Conservation (phyloP, 148 eudicot species). For the Spergularia marina region DNA sequence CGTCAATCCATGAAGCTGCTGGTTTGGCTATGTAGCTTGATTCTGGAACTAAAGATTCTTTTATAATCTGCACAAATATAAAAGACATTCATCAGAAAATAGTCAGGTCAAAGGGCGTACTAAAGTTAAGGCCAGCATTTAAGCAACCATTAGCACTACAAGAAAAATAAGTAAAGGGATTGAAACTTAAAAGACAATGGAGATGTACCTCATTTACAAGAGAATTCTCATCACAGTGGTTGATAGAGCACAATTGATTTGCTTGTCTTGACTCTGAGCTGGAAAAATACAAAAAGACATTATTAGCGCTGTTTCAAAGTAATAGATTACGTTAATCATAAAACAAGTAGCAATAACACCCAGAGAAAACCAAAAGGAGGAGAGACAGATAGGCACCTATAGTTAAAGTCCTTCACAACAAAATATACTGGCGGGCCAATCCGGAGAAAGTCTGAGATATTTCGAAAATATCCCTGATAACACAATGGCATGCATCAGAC, state of each 20-base stretch:
- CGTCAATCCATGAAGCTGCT: conserved; percentile 99
- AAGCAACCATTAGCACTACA: background rate
- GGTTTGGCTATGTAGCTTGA: conserved; percentile 96
- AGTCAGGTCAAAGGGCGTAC: background rate
- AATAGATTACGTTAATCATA: background rate
- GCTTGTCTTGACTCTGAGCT: conserved; percentile 94
- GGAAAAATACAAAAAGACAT: conserved; percentile 25
- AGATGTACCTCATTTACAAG: conserved; percentile 86
- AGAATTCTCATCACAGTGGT: conserved; percentile 87
- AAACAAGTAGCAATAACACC: background rate
- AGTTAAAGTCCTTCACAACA: conserved; percentile 81
- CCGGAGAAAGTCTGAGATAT: conserved; percentile 71
- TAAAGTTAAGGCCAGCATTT: background rate
- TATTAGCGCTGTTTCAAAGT: background rate
- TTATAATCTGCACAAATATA: conserved; percentile 58
- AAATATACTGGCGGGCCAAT: conserved; percentile 93
- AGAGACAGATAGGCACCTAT: conserved; percentile 48
- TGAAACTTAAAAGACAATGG: background rate
- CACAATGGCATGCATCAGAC: conserved; percentile 16
- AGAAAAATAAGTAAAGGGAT: background rate
- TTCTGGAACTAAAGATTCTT: conserved; percentile 72
- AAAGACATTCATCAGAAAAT: conserved; percentile 13
- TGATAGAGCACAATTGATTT: conserved; percentile 90
- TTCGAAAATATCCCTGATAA: conserved; percentile 76
- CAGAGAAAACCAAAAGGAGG: background rate